Base-by-base conservation (phyloP, 768 basidiomycete genomes). In the Termitomyces sp. region DNA sequence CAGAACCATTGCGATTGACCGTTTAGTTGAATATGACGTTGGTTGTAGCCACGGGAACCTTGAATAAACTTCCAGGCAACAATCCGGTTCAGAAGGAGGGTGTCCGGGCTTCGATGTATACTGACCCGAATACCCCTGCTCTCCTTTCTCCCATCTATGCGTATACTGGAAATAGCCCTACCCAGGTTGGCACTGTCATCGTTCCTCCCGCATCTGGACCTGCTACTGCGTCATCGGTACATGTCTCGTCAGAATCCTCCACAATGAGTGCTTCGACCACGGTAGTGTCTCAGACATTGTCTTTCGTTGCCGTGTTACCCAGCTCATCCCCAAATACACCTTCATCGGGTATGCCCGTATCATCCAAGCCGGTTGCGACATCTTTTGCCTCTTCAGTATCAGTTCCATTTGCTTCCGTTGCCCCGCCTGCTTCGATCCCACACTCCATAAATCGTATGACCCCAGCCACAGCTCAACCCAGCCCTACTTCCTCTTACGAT, bases 41-140 rank as follows among this genome's bases (percentile, higher is more conserved):
- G 48, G 20, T 52, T 55, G 27, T 56, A 84, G 82, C 75, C 12
- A 76, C 75, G 33, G 82, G 82, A 51, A 81, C 74, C 5, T 58
- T 84, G 42, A 26, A 66, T 33, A 72, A 73, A 36, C 78, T 84
- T 36, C 82, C 82, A 2, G 82, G 82, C 36, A 82, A 82, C 69
- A 83, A 83, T 67, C 81, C 82, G 10, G 77, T 84, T 22, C 72
- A 77, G 52, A 64, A 64, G 6, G 72, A 68, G 53, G 77, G 76
- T 30, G 60, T 57, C 37, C 64, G 59, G 36, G 79, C 77, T 7
- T 66, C 68, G 3, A 65, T 70, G 55, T 72, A 68, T 58, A 32
- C 70, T 5, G 74, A 75, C 55, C 62, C 65, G n/a, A 69, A 64
- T n/a, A 68, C 65, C 2, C 82, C 82, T 39, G 60, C 70, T 5